Evolutionary conservation across 441 rosid species (phyloP).

Genomic region (Gossypium gossypioides): DNA sequence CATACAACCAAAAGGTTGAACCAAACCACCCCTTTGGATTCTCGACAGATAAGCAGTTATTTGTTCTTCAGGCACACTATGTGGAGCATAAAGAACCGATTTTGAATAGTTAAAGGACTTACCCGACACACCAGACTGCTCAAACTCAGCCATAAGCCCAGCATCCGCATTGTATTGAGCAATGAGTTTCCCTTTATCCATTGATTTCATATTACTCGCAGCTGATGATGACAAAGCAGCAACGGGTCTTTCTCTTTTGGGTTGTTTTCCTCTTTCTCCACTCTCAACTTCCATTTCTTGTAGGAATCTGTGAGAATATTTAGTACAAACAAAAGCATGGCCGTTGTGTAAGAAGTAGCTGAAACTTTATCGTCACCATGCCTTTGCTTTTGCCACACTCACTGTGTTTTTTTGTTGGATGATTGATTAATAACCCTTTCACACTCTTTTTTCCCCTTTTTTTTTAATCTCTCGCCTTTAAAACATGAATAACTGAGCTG

Average conservation of each 20-base stretch:
- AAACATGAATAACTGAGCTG: neutral
- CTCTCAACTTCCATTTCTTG: constrained; percentile 9
- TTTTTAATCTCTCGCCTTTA: neutral
- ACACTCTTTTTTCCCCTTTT: constrained; percentile 2
- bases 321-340: neutral
- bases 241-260: constrained; percentile 5
- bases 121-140: constrained; percentile 51
- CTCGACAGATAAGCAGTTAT: constrained; percentile 48
- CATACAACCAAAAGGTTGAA: constrained; percentile 75
- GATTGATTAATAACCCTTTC: constrained; percentile 17
- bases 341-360: neutral
- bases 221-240: constrained; percentile 27
- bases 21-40: constrained; percentile 67
- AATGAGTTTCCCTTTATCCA: constrained; percentile 26
- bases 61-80: constrained; percentile 51
- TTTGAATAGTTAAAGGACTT: constrained; percentile 62
- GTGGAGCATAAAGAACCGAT: constrained; percentile 45
- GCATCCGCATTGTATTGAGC: constrained; percentile 73
- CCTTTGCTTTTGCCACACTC: constrained; percentile 9
- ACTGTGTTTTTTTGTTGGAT: constrained; percentile 11
- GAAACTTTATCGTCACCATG: constrained; percentile 19
- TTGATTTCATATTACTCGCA: constrained; percentile 45
- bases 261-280: constrained; percentile 10
- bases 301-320: neutral
- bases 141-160: constrained; percentile 57